Conservation (phyloP, 805 yeast species). For the Candida incommunis region DNA sequence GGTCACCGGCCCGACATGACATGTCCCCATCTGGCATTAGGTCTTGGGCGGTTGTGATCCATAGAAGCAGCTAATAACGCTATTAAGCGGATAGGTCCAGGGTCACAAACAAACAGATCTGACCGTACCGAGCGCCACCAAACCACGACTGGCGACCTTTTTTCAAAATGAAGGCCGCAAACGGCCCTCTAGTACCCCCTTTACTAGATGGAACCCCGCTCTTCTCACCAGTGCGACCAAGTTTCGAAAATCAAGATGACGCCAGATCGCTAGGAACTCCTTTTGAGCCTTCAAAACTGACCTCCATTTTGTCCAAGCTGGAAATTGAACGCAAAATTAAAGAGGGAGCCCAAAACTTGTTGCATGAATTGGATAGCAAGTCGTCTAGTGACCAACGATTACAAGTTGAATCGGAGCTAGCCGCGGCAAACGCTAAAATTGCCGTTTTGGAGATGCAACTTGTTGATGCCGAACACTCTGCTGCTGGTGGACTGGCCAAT, state of each 20-base stretch:
- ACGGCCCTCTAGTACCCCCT: neutral
- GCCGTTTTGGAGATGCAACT: constrained; percentile 12
- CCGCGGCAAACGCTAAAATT: constrained; percentile 17
- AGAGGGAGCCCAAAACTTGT: constrained; percentile 24
- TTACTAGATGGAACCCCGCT: constrained; percentile 1
- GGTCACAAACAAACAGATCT: no score
- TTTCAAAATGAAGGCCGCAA: neutral
- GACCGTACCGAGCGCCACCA: no score
- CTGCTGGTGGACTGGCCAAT: constrained; percentile 6
- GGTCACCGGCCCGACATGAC: no score
- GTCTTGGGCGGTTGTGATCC: no score
- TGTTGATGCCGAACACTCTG: constrained; percentile 5
- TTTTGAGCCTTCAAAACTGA: constrained; percentile 1
- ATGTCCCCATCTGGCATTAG: no score
- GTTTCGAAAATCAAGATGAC: neutral
- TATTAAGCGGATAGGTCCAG: no score
- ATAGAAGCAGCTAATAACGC: no score
- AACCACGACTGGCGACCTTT: no score
- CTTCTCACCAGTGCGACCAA: neutral
- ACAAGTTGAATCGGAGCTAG: constrained; percentile 16
- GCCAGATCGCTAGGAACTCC: neutral
- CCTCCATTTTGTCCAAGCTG: constrained; percentile 16
- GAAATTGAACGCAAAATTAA: constrained; percentile 23
- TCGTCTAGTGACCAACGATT: constrained; percentile 3
- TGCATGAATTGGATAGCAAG: constrained; percentile 16